Conservation (phyloP, 495 filamentous ascomycete species). For the Podospora pseudoanserina region DNA sequence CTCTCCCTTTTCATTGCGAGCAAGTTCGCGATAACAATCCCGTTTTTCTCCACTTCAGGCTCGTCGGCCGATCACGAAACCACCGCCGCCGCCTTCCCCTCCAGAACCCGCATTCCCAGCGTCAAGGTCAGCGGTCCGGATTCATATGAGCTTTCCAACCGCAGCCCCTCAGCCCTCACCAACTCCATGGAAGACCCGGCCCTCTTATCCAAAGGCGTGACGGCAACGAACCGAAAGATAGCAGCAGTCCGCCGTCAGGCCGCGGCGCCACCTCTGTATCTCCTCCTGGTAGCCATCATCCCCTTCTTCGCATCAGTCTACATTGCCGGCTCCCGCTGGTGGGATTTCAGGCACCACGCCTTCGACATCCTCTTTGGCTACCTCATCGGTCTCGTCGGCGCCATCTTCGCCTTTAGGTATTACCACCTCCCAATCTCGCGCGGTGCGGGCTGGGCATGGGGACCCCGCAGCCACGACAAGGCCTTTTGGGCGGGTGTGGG, state of each 20-base stretch:
- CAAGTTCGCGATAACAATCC: constrained; percentile 56
- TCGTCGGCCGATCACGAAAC: constrained; percentile 31
- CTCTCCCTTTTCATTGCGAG: constrained; percentile 66
- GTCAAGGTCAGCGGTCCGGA: constrained; percentile 21
- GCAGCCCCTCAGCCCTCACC: constrained; percentile 18
- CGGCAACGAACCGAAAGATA: constrained; percentile 44
- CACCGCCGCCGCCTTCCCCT: constrained; percentile 49
- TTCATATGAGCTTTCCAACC: constrained; percentile 30
- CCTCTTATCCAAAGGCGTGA: constrained; percentile 33
- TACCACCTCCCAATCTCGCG: constrained; percentile 63
- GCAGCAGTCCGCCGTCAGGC: constrained; percentile 56
- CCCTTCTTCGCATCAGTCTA: constrained; percentile 55
- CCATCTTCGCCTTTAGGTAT: constrained; percentile 51
- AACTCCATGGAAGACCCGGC: constrained; percentile 26
- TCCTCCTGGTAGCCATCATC: constrained; percentile 63
- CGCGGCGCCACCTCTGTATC: constrained; percentile 66
- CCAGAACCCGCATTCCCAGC: constrained; percentile 33
- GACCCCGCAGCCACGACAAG: constrained; percentile 48
- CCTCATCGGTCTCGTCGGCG: constrained; percentile 53
- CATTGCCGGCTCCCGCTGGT: constrained; percentile 58
- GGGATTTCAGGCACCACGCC: constrained; percentile 83
- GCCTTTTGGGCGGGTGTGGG: constrained; percentile 62
- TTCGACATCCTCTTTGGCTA: constrained; percentile 84
- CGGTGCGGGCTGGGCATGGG: constrained; percentile 58
- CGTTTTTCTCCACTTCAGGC: constrained; percentile 51